Base-by-base conservation (phyloP, 1,284 basidiomycete genomes). In the Mixia osmundae region DNA sequence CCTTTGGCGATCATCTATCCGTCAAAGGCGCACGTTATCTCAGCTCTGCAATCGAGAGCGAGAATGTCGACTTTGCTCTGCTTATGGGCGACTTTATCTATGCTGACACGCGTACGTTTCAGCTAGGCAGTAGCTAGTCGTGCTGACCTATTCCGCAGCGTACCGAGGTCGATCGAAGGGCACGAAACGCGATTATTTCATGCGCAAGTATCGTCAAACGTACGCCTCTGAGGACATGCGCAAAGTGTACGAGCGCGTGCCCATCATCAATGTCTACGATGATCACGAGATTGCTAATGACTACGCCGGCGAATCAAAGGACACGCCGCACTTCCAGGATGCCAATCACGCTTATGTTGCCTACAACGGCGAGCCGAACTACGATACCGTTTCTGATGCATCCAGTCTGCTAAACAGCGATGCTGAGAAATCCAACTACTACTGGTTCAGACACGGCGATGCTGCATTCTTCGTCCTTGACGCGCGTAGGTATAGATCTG, bases 401-500 rank as follows among this genome's bases (percentile, higher is more conserved):
- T n/a, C n/a, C n/a, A n/a, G n/a, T n/a, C n/a, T 8, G 3, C 10
- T 8, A 11, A 16, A 15, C 24, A 28, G 39, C 19, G 15, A 19
- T 22, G 21, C 14, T 24, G 19, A 10, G 14, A 19, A 37, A 8
- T 27, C 32, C n/a, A 38, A 50, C 35, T 48, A 49, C 37, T 47
- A 44, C 33, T 36, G 42, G 21, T 46, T 47, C 43, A 37, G 41
- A 29, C 43, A 71, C 46, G 73, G 68, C 1, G 73, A 77, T 47
- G 61, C 62, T 3, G 72, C 73, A 0, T 80, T 76, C 55, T 80
- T 80, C 55, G 74, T 79, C 19, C 59, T 74, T 59, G 77, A 80
- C 56, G 76, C 73, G 5, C 63, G 76, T 10, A 63, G 66, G 11
- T 67, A 76, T 50, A 67, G 76, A 22, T 66, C 66, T 14, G 36